Base-by-base conservation (phyloP, 1,284 basidiomycete species). In the Lignosus rhinocerotis region DNA sequence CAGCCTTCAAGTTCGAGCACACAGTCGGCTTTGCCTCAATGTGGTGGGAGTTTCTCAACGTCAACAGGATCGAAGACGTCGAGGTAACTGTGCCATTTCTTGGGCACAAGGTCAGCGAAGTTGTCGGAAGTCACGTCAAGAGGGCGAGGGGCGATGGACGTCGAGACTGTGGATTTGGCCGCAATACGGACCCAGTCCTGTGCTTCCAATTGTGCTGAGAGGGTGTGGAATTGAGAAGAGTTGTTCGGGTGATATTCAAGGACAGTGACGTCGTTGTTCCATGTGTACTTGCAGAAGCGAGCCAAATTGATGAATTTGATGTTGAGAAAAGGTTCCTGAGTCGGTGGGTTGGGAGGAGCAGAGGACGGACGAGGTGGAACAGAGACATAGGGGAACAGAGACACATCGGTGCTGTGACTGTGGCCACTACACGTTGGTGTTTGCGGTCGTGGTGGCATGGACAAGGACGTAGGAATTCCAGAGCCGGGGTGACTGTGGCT, bases 201-300 rank as follows among this genome's bases (percentile, higher is more conserved):
- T 3, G 43, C 5, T 8, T 44, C 43, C 10, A 30, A 21, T 3
- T 10, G 17, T 25, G 6, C 4, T 2, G 43, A 12, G 6, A n/a
- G 14, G 39, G 17, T 11, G 39, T 12, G 14, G 39, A 7, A 56
- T 0, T 76, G 72, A 0, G 80, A 70, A 14, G 74, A 73, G 6
- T 73, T 65, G 0, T 69, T 65, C 79, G 48, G 48, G 25, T 56
- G 42, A n/a, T 56, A 56, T 21, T 33, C 33, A 12, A 56, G 45
- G 1, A 41, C 31, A 1, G 48, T 39, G 9, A 36, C 31, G 1
- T 49, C 38, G 32, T 43, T 43, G 47, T 39, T 50, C 47, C 39
- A 31, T 1, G 54, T 41, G 17, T 56, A 56, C 41, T 56, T 56
- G 48, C 41, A 32, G 34, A 51, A 56, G 10, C 55, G 55, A 21